phyloP scores from a whole-genome alignment of 129 eudicot species.

The Kitagawia praeruptora region DNA sequence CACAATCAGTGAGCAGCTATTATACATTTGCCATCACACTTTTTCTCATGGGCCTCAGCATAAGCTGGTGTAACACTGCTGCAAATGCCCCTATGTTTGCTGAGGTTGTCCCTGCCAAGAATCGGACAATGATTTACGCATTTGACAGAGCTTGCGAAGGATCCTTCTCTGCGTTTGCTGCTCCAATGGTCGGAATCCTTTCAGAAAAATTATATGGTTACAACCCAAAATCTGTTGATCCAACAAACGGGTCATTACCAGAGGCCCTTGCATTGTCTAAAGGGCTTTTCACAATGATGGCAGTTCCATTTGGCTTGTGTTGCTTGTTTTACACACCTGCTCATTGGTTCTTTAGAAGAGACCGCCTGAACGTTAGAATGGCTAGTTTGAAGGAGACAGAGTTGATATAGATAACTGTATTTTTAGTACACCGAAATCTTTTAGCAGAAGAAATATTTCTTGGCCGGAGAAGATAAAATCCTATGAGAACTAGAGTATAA shows the following conservation, averaged over 20 bases:
- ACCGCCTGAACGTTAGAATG: slow-evolving; percentile 61
- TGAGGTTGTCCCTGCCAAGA: slow-evolving; percentile 90
- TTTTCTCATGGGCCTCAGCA: slow-evolving; percentile 71
- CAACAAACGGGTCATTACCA: slow-evolving; percentile 43
- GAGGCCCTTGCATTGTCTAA: slow-evolving; percentile 86
- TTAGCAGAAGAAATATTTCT: not conserved
- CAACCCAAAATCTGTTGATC: slow-evolving; percentile 62
- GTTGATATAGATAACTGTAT: slow-evolving; percentile 35
- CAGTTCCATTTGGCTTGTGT: slow-evolving; percentile 82
- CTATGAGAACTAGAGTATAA: not conserved
- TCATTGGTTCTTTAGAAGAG: slow-evolving; percentile 66
- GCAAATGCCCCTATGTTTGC: slow-evolving; percentile 91
- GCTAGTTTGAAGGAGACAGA: slow-evolving; percentile 63
- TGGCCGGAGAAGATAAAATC: not conserved
- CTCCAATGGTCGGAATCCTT: slow-evolving; percentile 85
- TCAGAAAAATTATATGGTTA: slow-evolving; percentile 85
- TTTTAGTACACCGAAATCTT: not conserved
- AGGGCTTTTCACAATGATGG: slow-evolving; percentile 93
- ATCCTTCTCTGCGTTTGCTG: slow-evolving; percentile 87
- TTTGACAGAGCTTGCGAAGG: slow-evolving; percentile 90
- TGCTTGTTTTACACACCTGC: slow-evolving; percentile 77
- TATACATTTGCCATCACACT: slow-evolving; percentile 59
- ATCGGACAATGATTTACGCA: slow-evolving; percentile 94
- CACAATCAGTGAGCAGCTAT: slow-evolving; percentile 62
- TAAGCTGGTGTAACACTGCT: slow-evolving; percentile 90